phyloP scores from a whole-genome alignment of 371 early-diverging fungal genomes.

The Rhizomucor pusillus region DNA sequence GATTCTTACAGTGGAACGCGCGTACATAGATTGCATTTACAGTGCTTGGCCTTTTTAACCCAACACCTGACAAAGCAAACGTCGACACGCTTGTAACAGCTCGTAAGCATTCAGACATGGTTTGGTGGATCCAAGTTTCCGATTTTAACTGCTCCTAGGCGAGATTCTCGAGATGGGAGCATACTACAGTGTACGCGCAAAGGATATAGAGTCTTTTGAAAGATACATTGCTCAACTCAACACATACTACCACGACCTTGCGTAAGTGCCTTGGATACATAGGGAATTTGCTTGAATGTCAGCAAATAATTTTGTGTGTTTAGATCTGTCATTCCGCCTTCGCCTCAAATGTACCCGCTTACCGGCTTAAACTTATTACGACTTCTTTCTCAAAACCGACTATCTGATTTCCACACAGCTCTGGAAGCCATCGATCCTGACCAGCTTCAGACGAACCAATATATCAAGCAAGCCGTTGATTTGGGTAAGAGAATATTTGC shows the following conservation, averaged over 20 bases:
- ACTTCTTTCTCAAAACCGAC: constrained; percentile 88
- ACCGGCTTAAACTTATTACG: constrained; percentile 90
- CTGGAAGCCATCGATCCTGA: constrained; percentile 88
- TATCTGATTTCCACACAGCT: constrained; percentile 94
- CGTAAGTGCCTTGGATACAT: constrained; percentile 39
- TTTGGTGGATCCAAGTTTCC: neutral
- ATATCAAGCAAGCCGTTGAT: constrained; percentile 88
- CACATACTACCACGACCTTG: constrained; percentile 85
- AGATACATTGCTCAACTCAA: constrained; percentile 92
- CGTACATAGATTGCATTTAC: constrained; percentile 67
- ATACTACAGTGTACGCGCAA: constrained; percentile 76
- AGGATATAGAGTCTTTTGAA: constrained; percentile 90
- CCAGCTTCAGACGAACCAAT: constrained; percentile 73
- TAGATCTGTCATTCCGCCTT: constrained; percentile 67
- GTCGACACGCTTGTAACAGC: constrained; percentile 64
- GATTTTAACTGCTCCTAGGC: constrained; percentile 40
- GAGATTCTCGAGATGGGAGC: constrained; percentile 93
- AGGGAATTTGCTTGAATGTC: neutral
- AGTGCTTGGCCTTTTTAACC: constrained; percentile 69
- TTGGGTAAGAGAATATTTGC: constrained; percentile 43
- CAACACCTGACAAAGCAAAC: constrained; percentile 58
- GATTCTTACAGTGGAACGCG: neutral
- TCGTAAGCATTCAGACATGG: constrained; percentile 46
- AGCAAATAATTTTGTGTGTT: neutral
- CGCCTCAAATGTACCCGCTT: constrained; percentile 82